These are phyloP conservation scores for Hypoxylon sp. DNA, from an alignment of 2,329 filamentous ascomycete species.

Conservation along the genomic window DNA sequence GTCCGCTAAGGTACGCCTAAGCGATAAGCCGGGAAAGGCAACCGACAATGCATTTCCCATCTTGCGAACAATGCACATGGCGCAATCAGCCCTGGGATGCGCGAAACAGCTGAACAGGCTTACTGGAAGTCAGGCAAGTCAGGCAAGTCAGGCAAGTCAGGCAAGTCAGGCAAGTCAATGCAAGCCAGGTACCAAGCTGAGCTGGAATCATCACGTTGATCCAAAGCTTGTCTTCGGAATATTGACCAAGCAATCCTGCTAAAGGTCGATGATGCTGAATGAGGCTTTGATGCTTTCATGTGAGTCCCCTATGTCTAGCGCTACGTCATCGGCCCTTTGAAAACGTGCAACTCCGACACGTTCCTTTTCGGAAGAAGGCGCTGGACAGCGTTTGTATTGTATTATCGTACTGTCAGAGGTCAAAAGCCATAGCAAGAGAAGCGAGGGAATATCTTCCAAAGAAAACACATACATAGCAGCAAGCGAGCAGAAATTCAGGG, in stretches of 20 bases:
- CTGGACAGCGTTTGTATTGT: no score
- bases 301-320: slow-evolving; percentile 13
- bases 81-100: slow-evolving; percentile 25
- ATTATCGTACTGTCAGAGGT: background rate
- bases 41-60: slow-evolving; percentile 29
- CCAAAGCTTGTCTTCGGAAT: slow-evolving; percentile 20
- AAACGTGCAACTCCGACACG: slow-evolving; percentile 19
- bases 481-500: background rate
- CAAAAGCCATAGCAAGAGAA: background rate
- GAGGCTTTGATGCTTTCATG: slow-evolving; percentile 28
- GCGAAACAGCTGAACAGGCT: slow-evolving; percentile 8
- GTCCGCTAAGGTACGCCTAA: slow-evolving; percentile 15
- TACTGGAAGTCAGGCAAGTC: background rate
- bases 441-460: slow-evolving; percentile 3
- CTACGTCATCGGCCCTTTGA: slow-evolving; percentile 32
- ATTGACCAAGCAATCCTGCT: background rate
- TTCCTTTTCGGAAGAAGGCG: background rate
- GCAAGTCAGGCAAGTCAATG: background rate
- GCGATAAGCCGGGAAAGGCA: slow-evolving; percentile 28
- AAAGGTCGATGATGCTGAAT: slow-evolving; percentile 12
- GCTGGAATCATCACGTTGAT: slow-evolving; percentile 6
- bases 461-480: no score
- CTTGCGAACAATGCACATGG: slow-evolving; percentile 28
- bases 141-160: background rate
- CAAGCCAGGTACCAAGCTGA: slow-evolving; percentile 10